Evolutionary conservation across 345 rosid genomes (phyloP).

Genomic region (Erucastrum elatum): DNA sequence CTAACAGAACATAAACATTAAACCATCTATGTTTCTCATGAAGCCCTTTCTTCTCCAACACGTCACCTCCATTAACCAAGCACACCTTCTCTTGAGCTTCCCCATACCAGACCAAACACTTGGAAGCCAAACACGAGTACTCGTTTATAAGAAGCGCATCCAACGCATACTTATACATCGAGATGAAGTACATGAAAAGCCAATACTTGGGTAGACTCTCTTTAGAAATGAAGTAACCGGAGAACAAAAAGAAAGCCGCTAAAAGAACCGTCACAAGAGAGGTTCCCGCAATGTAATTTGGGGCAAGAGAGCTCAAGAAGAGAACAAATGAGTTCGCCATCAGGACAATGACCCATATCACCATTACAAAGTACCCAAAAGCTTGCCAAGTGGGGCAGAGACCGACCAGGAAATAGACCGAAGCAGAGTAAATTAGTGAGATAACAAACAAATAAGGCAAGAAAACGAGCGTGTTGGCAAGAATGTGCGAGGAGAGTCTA

Average conservation of each 20-base stretch:
- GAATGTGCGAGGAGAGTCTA: conserved; percentile 73
- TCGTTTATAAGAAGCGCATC: conserved; percentile 87
- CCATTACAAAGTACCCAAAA: conserved; percentile 70
- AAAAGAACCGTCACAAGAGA: conserved; percentile 71
- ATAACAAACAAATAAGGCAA: conserved; percentile 72
- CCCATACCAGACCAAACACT: conserved; percentile 68
- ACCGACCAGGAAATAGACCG: conserved; percentile 82
- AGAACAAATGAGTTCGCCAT: conserved; percentile 94
- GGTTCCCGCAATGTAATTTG: conserved; percentile 89
- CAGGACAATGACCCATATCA: conserved; percentile 73
- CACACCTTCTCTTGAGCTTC: conserved; percentile 62
- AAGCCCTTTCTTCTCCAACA: conserved; percentile 68
- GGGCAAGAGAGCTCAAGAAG: conserved; percentile 84
- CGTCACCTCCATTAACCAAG: conserved; percentile 69
- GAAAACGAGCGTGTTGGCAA: conserved; percentile 88
- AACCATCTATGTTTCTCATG: conserved; percentile 68
- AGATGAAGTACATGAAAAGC: conserved; percentile 89
- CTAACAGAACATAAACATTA: conserved; percentile 68
- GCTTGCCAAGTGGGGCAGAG: conserved; percentile 79
- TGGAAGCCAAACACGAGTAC: conserved; percentile 73
- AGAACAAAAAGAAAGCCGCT: conserved; percentile 81
- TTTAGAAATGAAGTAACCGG: conserved; percentile 84
- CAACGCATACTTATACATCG: conserved; percentile 92
- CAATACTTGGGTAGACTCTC: conserved; percentile 84
- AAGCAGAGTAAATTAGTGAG: conserved; percentile 62